Evolutionary conservation across 2,329 filamentous ascomycete genomes (phyloP).

Genomic region (Trichophyton schoenleinii): DNA sequence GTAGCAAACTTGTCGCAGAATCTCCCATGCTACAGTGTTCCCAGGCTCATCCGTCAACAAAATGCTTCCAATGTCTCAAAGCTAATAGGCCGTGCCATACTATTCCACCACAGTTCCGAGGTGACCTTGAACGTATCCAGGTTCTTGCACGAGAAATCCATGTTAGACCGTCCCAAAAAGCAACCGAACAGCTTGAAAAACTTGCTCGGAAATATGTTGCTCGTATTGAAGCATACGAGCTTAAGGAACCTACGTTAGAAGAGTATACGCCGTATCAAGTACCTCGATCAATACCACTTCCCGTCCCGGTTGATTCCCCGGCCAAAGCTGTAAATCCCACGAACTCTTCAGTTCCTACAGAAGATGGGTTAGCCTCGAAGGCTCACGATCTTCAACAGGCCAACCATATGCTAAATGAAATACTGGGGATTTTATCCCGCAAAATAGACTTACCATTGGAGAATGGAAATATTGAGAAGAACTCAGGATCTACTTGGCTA

Average conservation of each 20-base stretch:
- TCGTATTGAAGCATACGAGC: not conserved
- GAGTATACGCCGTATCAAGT: not conserved
- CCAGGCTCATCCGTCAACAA: not conserved
- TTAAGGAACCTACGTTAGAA: not conserved
- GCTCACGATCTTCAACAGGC: not conserved
- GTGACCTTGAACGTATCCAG: not conserved
- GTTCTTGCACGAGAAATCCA: not conserved
- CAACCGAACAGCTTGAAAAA: not conserved
- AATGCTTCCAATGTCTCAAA: not conserved
- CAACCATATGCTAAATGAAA: not conserved
- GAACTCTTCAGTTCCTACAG: not conserved
- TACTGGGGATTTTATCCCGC: not conserved
- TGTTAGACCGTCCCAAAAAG: not conserved
- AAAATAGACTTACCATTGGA: not conserved
- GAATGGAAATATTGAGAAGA: not conserved
- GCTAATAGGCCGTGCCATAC: not conserved
- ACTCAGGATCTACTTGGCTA: not conserved
- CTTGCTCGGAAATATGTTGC: not conserved
- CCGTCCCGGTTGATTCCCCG: not conserved
- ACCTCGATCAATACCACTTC: not conserved
- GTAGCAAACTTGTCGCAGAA: not conserved
- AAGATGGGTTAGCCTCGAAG: not conserved
- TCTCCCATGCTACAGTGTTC: not conserved
- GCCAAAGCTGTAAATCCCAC: not conserved
- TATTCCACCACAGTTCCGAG: not conserved